Base-by-base conservation (phyloP, 2,329 filamentous ascomycete species). In the Ramichloridium luteum region DNA sequence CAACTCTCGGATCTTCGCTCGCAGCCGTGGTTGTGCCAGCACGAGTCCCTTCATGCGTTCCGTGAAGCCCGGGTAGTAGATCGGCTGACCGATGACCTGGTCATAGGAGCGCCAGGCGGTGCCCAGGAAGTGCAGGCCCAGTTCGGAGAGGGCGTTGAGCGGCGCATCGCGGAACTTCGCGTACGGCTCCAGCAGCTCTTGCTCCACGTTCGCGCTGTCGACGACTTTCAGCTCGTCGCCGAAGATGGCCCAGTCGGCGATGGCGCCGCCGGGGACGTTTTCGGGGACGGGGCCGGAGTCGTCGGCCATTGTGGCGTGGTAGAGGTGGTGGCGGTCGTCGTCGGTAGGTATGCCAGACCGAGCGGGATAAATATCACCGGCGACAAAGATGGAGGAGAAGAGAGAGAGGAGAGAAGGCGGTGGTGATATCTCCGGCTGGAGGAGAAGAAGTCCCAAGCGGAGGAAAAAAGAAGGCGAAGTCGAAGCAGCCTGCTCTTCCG, bases 81-180 rank as follows among this genome's bases (percentile, higher is more conserved):
- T 78, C 6, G 85, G 84, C 55, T 93, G 86, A 13, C 90, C 90
- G 47, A 96, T 78, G 40, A 86, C 71, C 40, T 80, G 66, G 51
- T 96, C 84, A 62, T 98, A 98, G 38, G 82, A 83, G 39, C 90
- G 81, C 90, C 90, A 98, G 54, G 86, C 88, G 30, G 81, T 80
- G 33, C 90, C 90, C 9, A 84, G 88, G 41, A 96, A 80, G 59
- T 96, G 86, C 18, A 93, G 68, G 28, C 82, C 90, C 18, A 98
- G 79, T 63, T 98, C 90, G 45, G 85, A 83, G 16, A 96, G 73
- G 55, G 96, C 96, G 42, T 85, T 69, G 41, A 79, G 61, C 1
- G 75, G 75, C 33, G 71, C 68, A 35, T 79, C 61, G 36, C 88
- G 77, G 56, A 96, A 94, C 27, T 85, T 80, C 29, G 82, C 80